Evolutionary conservation across 2,329 filamentous ascomycete species (phyloP), one percentile per base, ranked within the genome.

Genomic region (Harringtonia aguacate): DNA sequence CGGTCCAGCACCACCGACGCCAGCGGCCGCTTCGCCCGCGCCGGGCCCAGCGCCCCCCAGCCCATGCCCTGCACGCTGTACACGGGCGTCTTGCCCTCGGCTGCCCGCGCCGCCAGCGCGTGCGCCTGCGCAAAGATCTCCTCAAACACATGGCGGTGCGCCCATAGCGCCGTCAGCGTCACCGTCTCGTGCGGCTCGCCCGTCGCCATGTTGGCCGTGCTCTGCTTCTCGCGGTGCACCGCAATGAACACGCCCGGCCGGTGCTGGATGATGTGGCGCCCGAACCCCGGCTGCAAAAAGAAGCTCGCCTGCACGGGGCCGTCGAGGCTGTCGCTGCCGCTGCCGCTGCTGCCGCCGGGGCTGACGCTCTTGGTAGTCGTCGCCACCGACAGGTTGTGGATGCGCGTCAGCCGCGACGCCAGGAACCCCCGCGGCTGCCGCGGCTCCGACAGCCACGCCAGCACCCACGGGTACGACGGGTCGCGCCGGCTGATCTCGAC

Each of bases 401-500:
- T 72, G 53, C 75, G 69, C 7, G 76, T 80, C 42, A 81, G 59
- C 34, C 69, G 72, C 27, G 67, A 72, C 18, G 72, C 70, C 30
- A 81, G 64, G 56, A 73, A 83, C 48, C 71, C 85, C 53, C 56
- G 68, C 57, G 69, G 63, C 44, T 79, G 73, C 41, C 88, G 86
- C 51, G 87, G 86, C 45, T 86, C 75, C 8, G 88, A 89, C 61
- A 98, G 84, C 89, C 92, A 98, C 51, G 89, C 82, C 10, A 98
- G 73, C 35, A 98, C 79, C 90, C 89, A 97, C 34, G 81, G 81
- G 60, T 97, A 98, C 2, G 90, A 89, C 36, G 87, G 80, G 64
- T 98, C 92, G 56, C 90, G 86, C 58, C 87, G 85, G 61, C 86
- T 90, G 62, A 98, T 95, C 64, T 98, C 92, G 56, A 98, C 80